Base-by-base conservation (phyloP, 306 rosid genomes). In the Mimosa pudica region DNA sequence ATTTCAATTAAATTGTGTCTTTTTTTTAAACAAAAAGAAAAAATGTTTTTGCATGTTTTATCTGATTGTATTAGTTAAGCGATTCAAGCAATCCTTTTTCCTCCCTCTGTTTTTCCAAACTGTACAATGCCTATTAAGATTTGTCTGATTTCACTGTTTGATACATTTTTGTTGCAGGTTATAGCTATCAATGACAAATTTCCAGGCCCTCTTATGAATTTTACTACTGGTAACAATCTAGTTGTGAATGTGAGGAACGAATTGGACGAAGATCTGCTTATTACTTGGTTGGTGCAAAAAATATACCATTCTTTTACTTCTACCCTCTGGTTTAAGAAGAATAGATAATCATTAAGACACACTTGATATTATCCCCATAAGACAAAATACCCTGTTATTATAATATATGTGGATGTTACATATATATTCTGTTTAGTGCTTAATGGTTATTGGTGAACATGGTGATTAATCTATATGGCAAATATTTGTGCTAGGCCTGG, bases 121-220 rank as follows among this genome's bases (percentile, higher is more conserved):
- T 69, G 16, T 52, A 64, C 24, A 33, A 13, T 63, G 33, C 45
- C 35, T 18, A 48, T 48, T 54, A 3, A 77, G 65, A 42, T 71
- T 74, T 81, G 47, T 67, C 14, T 75, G 74, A 71, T 48, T 13
- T n/a, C 18, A 8, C 10, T 55, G 71, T 82, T 75, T 41, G 11
- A 12, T 60, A 55, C 47, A 73, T 77, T 75, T 4, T 70, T 73
- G 35, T 78, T 79, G 83, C 89, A 94, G 98, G 98, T 89, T 60
- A 91, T 94, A 73, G 90, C 91, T 46, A 52, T 94, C 72, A 89
- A 94, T 32, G 93, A 81, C 38, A 73, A 85, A 71, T 91, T 94
- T 84, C 98, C 98, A 8, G 98, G 98, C 10, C 92, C 93, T 30
- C 42, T 85, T 18, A 72, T 94, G 71, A 94, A 89, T 57, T 90